Evolutionary conservation across 805 yeast species (phyloP).

Genomic region (Lachancea thermotolerans): DNA sequence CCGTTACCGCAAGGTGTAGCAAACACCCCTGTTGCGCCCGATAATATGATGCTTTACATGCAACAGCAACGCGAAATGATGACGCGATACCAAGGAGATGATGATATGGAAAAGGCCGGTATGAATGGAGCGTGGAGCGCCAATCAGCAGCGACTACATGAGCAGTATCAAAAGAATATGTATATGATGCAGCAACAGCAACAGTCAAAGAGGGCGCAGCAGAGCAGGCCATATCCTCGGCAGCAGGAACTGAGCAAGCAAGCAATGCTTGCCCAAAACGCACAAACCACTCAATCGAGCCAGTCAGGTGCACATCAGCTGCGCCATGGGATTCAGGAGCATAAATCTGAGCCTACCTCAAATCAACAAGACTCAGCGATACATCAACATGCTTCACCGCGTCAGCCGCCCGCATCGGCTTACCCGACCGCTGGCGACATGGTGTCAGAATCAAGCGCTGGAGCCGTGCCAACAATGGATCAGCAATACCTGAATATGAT

Average conservation of each 20-base stretch:
- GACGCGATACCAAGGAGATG: conserved; percentile 1
- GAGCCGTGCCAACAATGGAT: background rate
- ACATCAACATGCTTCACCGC: background rate
- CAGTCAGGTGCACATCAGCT: too few species aligned
- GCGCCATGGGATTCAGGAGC: too few species aligned
- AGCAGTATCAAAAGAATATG: conserved; percentile 3
- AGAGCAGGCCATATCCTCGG: background rate
- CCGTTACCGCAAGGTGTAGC: background rate
- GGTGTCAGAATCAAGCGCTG: background rate
- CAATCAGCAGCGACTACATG: conserved; percentile 4
- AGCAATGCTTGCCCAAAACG: conserved; percentile 1
- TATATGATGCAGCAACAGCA: conserved; percentile 6
- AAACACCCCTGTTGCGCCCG: background rate
- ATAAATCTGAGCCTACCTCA: too few species aligned
- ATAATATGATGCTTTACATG: conserved; percentile 3
- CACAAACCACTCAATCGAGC: background rate
- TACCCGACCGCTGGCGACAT: conserved; percentile 1
- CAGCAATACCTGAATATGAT: conserved; percentile 8
- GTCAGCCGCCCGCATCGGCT: background rate
- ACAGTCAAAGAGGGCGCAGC: background rate
- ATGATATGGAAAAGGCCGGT: background rate
- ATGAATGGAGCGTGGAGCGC: background rate
- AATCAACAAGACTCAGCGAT: too few species aligned
- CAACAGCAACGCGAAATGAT: conserved; percentile 4
- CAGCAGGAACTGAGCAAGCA: conserved; percentile 7